A percentile compares a stretch with the other conserved stretches of the same genome.
Conservation (phyloP, 1,284 basidiomycete genomes). For the Sporisorium sorghi region DNA sequence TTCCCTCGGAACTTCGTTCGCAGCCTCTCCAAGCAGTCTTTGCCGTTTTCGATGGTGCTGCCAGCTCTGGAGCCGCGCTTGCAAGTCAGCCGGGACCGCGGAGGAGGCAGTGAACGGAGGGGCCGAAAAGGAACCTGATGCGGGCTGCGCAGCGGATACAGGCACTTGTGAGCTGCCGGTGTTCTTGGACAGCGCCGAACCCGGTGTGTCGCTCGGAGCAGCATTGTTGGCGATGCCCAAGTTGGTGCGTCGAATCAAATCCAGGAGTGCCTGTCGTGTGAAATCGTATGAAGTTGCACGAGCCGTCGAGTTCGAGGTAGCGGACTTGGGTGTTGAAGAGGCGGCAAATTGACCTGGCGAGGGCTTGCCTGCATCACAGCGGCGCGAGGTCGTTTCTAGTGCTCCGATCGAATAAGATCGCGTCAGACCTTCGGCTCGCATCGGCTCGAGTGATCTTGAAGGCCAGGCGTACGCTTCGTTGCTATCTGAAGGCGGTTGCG, state of each 20-base stretch:
- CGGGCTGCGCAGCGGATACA: not conserved
- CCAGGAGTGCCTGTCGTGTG: conserved; percentile 33
- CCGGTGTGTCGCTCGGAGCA: not conserved
- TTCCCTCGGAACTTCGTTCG: not conserved
- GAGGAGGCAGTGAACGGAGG: conserved; percentile 4
- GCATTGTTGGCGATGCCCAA: conserved; percentile 11
- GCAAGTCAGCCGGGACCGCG: conserved; percentile 15
- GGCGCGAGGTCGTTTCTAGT: not conserved
- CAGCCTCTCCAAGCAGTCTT: not conserved
- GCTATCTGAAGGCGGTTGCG: conserved; percentile 4
- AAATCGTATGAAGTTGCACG: conserved; percentile 19
- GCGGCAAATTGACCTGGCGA: not conserved
- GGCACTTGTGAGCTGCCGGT: not conserved
- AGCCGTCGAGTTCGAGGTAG: not conserved
- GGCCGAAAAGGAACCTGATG: not conserved
- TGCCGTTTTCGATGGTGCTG: conserved; percentile 27
- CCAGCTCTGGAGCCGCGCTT: conserved; percentile 20
- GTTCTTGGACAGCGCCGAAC: not conserved
- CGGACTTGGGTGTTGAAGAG: not conserved
- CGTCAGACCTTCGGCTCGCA: not conserved
- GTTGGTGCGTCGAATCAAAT: conserved; percentile 34
- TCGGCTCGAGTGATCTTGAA: not conserved
- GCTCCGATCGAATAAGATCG: not conserved
- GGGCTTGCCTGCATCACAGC: not conserved
- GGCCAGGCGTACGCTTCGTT: not conserved